Conservation (phyloP, 176 grass and related monocot genomes). For the Thinopyrum elongatum region DNA sequence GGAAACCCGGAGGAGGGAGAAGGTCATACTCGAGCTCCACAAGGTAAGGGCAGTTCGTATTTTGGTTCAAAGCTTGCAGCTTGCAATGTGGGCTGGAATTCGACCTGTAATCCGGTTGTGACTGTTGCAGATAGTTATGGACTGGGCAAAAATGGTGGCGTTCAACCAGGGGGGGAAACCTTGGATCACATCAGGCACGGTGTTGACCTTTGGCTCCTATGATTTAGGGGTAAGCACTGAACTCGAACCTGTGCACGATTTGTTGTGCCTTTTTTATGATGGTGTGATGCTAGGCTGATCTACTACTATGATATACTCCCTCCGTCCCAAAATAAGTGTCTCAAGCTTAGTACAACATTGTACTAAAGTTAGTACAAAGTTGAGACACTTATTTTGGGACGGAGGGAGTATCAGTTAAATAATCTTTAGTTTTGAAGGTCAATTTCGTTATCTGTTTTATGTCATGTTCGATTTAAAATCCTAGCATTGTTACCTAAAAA, state of each 20-base stretch:
- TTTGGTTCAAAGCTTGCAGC: neutral
- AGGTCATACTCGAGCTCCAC: conserved; percentile 47
- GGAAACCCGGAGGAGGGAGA: conserved; percentile 50
- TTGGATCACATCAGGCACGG: conserved; percentile 41
- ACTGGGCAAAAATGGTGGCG: conserved; percentile 64
- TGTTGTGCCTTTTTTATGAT: neutral
- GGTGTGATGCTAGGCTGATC: conserved; percentile 12
- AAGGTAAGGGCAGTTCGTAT: conserved; percentile 45
- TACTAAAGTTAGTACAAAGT: no score
- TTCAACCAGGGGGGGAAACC: conserved; percentile 28
- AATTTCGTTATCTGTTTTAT: conserved; percentile 22
- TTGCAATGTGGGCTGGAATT: conserved; percentile 17
- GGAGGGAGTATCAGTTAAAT: conserved; percentile 26
- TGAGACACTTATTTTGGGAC: no score
- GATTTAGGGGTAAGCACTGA: conserved; percentile 61
- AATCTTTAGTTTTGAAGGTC: conserved; percentile 1
- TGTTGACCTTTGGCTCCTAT: conserved; percentile 80
- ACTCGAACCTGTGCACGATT: conserved; percentile 19
- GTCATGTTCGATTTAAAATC: neutral
- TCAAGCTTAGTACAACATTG: no score
- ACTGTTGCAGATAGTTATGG: conserved; percentile 62
- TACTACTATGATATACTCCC: conserved; percentile 15
- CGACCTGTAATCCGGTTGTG: conserved; percentile 1
- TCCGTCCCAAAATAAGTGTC: no score
- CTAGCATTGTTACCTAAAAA: neutral